Evolutionary conservation across 306 rosid genomes (phyloP).

Genomic region (Casuarina equisetifolia): DNA sequence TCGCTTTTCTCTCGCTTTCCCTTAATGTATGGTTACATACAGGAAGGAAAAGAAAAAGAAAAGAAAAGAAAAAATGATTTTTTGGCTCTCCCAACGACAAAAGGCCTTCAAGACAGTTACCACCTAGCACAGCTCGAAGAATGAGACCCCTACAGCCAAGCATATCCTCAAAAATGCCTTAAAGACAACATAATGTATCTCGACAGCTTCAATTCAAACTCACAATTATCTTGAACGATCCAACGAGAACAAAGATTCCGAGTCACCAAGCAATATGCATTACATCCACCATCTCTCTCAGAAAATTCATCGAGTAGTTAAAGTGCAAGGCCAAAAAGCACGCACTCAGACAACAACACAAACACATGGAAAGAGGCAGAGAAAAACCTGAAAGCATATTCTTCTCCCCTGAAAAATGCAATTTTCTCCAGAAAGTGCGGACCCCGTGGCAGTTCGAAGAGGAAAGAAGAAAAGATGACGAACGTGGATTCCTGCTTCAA

Average conservation of each 20-base stretch:
- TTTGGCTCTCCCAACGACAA: background rate
- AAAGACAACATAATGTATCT: background rate
- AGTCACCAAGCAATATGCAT: background rate
- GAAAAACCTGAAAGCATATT: conserved; percentile 35
- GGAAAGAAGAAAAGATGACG: background rate
- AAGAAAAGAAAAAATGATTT: background rate
- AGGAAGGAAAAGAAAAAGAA: background rate
- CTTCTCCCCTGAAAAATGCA: background rate
- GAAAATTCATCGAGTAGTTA: conserved; percentile 30
- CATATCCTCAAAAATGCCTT: background rate
- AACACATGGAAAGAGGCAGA: background rate
- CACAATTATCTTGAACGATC: background rate
- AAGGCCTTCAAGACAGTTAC: background rate
- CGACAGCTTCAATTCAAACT: background rate
- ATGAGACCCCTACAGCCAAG: background rate
- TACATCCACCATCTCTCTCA: background rate
- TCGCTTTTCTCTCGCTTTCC: background rate
- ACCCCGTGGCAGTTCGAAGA: background rate
- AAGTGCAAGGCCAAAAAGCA: conserved; percentile 11
- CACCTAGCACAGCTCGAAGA: background rate
- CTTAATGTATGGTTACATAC: background rate
- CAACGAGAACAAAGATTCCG: background rate
- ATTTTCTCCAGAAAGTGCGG: background rate
- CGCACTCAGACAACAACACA: background rate
- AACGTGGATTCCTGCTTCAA: background rate